A percentile compares a stretch with the other conserved stretches of the same genome.
Evolutionary conservation across 2,329 filamentous ascomycete species (phyloP).

Genomic region (Botrytis pseudocinerea): DNA sequence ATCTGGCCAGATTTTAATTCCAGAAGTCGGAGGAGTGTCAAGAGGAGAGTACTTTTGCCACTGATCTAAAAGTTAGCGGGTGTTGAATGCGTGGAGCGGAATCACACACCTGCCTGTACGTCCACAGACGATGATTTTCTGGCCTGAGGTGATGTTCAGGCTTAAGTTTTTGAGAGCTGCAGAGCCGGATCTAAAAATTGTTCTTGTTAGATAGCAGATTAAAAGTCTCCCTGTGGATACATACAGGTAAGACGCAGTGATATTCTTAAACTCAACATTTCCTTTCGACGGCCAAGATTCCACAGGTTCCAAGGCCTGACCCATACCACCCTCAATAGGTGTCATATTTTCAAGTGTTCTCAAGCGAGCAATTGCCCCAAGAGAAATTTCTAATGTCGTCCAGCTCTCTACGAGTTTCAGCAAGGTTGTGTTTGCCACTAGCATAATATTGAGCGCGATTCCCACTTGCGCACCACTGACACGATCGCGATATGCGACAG

Average conservation of each 20-base stretch:
- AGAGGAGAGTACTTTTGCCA: slow-evolving; percentile 19
- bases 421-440: slow-evolving; percentile 31
- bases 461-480: slow-evolving; percentile 33
- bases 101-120: slow-evolving; percentile 49
- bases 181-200: not conserved
- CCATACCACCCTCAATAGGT: slow-evolving; percentile 40
- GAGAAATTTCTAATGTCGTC: slow-evolving; percentile 58
- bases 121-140: slow-evolving; percentile 54
- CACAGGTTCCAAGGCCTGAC: slow-evolving; percentile 21
- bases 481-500: slow-evolving; percentile 25
- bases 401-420: slow-evolving; percentile 46
- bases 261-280: slow-evolving; percentile 39
- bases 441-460: slow-evolving; percentile 35
- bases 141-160: slow-evolving; percentile 49
- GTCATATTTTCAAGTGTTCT: slow-evolving; percentile 51
- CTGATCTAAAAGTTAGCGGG: not conserved
- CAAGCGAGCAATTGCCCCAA: slow-evolving; percentile 57
- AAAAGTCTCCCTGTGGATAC: not conserved
- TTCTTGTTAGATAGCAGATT: not conserved
- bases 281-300: slow-evolving; percentile 42
- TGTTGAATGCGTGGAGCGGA: not conserved
- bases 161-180: slow-evolving; percentile 41
- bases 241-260: slow-evolving; percentile 40
- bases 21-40: slow-evolving; percentile 17
- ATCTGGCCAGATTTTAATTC: slow-evolving; percentile 9